phyloP scores from a whole-genome alignment of 768 basidiomycete species.

The Mrakia hoshinonis region DNA sequence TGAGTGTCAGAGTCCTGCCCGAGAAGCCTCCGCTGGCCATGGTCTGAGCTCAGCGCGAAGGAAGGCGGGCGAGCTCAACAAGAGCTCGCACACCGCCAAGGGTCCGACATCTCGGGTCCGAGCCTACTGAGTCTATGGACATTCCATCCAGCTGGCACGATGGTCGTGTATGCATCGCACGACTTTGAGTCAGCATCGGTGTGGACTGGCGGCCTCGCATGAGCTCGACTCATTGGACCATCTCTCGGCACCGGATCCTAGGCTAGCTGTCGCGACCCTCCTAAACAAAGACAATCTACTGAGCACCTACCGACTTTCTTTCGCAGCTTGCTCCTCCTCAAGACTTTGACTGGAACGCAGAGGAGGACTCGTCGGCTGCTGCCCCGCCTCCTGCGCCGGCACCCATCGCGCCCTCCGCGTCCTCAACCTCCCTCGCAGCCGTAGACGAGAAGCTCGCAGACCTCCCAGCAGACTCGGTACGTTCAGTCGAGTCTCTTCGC shows the following conservation, averaged over 20 bases:
- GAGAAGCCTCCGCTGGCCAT: too few relatives aligned
- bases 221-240: neutral
- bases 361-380: constrained; percentile 14
- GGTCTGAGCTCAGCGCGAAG: neutral
- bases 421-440: neutral
- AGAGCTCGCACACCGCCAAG: neutral
- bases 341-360: constrained; percentile 21
- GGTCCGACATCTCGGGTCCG: neutral
- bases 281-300: neutral
- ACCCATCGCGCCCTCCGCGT: neutral
- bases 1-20: neutral
- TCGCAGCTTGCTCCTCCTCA: constrained; percentile 13
- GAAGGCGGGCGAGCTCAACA: neutral
- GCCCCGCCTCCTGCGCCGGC: neutral
- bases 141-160: too few relatives aligned
- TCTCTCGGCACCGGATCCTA: neutral
- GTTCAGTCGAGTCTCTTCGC: neutral
- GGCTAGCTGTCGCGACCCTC: neutral
- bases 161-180: too few relatives aligned
- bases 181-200: neutral
- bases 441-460: constrained; percentile 10
- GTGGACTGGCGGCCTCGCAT: neutral
- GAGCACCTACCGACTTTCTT: neutral
- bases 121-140: too few relatives aligned
- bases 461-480: neutral